A percentile compares a stretch with the other conserved stretches of the same genome.
These are phyloP conservation scores for Candida khao-thaluensis DNA, from an alignment of 805 yeast genomes.

Conservation along the genomic window DNA sequence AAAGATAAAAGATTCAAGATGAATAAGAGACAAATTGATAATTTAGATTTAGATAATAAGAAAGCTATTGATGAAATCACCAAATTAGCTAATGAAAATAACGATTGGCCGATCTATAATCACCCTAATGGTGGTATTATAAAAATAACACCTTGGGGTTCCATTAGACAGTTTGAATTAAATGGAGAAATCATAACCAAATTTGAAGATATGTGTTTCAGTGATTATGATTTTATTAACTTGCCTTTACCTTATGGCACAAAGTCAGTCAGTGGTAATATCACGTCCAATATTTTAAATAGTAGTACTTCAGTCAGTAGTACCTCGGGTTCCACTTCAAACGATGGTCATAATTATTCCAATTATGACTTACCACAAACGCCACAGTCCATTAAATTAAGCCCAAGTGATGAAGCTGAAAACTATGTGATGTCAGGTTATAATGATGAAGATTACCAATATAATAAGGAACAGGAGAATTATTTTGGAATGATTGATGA, in stretches of 20 bases:
- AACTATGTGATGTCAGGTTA: conserved; percentile 37
- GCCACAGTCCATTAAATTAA: conserved; percentile 26
- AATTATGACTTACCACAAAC: conserved; percentile 21
- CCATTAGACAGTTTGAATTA: conserved; percentile 46
- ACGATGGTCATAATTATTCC: conserved; percentile 8
- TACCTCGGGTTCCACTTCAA: conserved; percentile 1
- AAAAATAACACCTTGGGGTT: conserved; percentile 65
- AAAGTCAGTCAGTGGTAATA: conserved; percentile 3
- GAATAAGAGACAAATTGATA: conserved; percentile 16
- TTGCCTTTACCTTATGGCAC: conserved; percentile 7
- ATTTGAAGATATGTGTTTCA: conserved; percentile 44
- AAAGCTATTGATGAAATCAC: conserved; percentile 17
- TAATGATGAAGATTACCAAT: conserved; percentile 16
- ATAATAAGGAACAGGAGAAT: conserved; percentile 34
- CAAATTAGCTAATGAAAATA: conserved; percentile 20
- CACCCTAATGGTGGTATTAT: conserved; percentile 65
- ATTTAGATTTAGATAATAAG: conserved; percentile 9
- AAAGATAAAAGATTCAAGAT: too few relatives aligned
- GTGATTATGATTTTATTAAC: conserved; percentile 21
- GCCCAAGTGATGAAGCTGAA: conserved; percentile 41
- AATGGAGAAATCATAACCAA: conserved; percentile 47
- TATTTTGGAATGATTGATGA: conserved; percentile 38
- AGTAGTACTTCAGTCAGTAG: background rate
- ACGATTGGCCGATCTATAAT: conserved; percentile 55
- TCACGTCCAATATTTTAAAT: conserved; percentile 1